Conservation (phyloP, 1,284 basidiomycete species). For the Pseudozyma sp. region DNA sequence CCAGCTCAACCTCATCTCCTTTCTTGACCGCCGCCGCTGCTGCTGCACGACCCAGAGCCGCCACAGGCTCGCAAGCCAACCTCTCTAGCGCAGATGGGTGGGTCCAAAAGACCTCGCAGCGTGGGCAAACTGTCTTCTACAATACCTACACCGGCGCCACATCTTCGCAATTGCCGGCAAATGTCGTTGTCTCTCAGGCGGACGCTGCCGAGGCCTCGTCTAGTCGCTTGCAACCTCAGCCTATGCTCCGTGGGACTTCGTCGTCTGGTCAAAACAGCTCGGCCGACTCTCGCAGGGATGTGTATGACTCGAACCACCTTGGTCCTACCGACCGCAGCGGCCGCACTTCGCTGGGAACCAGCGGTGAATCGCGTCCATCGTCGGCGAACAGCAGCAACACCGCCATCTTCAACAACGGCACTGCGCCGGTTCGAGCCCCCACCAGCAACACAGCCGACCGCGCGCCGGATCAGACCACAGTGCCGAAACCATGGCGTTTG, state of each 20-base stretch:
- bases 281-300: slow-evolving; percentile 28
- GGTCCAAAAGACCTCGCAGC: slow-evolving; percentile 70
- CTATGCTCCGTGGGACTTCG: slow-evolving; percentile 25
- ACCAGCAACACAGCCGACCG: slow-evolving; percentile 38
- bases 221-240: slow-evolving; percentile 16
- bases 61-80: slow-evolving; percentile 34
- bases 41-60: slow-evolving; percentile 41
- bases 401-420: slow-evolving; percentile 41
- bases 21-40: slow-evolving; percentile 25
- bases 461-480: slow-evolving; percentile 38
- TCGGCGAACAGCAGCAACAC: slow-evolving; percentile 36
- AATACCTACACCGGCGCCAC: slow-evolving; percentile 90
- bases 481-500: slow-evolving; percentile 51
- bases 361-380: slow-evolving; percentile 32
- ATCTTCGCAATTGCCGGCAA: slow-evolving; percentile 80
- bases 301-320: slow-evolving; percentile 77
- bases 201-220: slow-evolving; percentile 7
- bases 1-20: slow-evolving; percentile 12
- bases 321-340: slow-evolving; percentile 70
- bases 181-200: slow-evolving; percentile 5
- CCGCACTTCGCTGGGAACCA: slow-evolving; percentile 17
- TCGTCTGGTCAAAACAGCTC: slow-evolving; percentile 31
- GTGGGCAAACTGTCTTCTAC: slow-evolving; percentile 86
- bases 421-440: slow-evolving; percentile 34
- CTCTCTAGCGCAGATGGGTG: slow-evolving; percentile 67